Conservation (phyloP, 768 basidiomycete genomes). For the Termitomyces sp. region DNA sequence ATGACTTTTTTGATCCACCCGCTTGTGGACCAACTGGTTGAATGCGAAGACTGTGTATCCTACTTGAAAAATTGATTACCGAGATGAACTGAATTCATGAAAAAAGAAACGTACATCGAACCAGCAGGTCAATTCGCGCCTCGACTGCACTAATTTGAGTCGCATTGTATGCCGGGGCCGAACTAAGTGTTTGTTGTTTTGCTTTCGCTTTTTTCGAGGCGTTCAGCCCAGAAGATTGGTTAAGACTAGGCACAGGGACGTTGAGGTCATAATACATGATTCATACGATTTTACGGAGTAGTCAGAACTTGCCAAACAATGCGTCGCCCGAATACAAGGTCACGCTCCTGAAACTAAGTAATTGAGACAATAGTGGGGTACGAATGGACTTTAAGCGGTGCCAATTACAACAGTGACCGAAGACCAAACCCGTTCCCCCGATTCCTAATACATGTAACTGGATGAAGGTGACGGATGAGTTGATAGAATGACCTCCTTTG, state of each 20-base stretch:
- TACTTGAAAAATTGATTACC: conserved; percentile 40
- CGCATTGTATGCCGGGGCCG: conserved; percentile 36
- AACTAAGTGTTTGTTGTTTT: conserved; percentile 23
- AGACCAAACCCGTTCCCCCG: too few relatives aligned
- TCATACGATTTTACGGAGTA: neutral
- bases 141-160: conserved; percentile 57
- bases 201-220: conserved; percentile 52
- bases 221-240: conserved; percentile 22
- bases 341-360: too few relatives aligned
- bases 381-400: too few relatives aligned
- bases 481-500: too few relatives aligned
- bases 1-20: conserved; percentile 67
- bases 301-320: conserved; percentile 7
- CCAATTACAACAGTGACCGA: too few relatives aligned
- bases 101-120: conserved; percentile 52
- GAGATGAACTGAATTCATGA: neutral
- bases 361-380: too few relatives aligned
- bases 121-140: conserved; percentile 58
- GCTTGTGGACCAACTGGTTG: conserved; percentile 65
- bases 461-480: too few relatives aligned
- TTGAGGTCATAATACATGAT: conserved; percentile 64
- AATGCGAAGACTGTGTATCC: conserved; percentile 82
- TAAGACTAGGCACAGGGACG: conserved; percentile 39
- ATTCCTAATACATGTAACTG: too few relatives aligned
- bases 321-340: neutral